Conservation (phyloP, 306 rosid species). For the Cicer yamashitae region DNA sequence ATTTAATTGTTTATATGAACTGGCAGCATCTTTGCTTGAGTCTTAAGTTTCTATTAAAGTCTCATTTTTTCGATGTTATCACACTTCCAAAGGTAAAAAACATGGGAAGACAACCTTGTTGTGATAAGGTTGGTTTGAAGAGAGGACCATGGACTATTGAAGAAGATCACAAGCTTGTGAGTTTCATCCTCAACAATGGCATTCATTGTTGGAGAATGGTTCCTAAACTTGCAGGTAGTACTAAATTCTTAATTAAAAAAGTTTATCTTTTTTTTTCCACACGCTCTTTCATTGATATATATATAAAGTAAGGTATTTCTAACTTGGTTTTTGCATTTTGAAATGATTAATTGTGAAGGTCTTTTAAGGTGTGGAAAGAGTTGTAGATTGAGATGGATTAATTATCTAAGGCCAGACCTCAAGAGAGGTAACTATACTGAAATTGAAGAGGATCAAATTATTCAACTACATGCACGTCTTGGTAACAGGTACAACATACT, state of each 20-base stretch:
- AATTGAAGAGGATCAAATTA: slow-evolving; percentile 84
- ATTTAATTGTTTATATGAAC: slow-evolving; percentile 68
- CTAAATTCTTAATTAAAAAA: background rate
- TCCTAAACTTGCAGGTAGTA: slow-evolving; percentile 93
- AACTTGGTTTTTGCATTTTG: slow-evolving; percentile 29
- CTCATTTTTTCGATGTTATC: slow-evolving; percentile 40
- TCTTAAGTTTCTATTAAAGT: slow-evolving; percentile 64
- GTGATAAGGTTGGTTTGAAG: slow-evolving; percentile 90
- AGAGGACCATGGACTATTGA: slow-evolving; percentile 99
- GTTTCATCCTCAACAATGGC: slow-evolving; percentile 90
- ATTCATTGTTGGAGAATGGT: slow-evolving; percentile 96
- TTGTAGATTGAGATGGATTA: slow-evolving; percentile 96
- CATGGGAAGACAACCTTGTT: slow-evolving; percentile 98
- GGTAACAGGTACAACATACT: slow-evolving; percentile 77
- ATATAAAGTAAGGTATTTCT: background rate
- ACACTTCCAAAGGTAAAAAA: slow-evolving; percentile 34
- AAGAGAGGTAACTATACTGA: slow-evolving; percentile 94
- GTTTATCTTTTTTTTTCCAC: background rate
- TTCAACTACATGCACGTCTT: slow-evolving; percentile 81
- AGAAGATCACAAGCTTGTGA: slow-evolving; percentile 90
- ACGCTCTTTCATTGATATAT: background rate
- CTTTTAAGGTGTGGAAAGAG: slow-evolving; percentile 95
- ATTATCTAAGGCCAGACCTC: slow-evolving; percentile 94
- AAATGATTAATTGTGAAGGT: slow-evolving; percentile 54
- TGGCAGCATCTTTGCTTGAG: slow-evolving; percentile 94